These are phyloP conservation scores for Didymella sp. DNA, from an alignment of 2,329 filamentous ascomycete genomes.

Conservation along the genomic window DNA sequence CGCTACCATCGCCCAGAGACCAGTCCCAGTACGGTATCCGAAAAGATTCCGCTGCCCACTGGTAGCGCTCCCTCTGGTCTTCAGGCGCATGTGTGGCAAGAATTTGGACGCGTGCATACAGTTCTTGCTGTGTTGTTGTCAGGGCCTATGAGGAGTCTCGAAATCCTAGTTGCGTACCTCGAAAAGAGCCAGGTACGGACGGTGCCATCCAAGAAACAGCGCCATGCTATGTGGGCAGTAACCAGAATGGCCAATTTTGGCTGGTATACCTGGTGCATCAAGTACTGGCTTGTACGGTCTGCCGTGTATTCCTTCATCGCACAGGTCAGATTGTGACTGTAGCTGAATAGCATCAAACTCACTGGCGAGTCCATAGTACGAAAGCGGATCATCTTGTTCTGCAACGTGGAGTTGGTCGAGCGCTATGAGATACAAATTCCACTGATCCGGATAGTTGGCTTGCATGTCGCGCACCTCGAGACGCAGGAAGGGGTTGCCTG, in stretches of 20 bases:
- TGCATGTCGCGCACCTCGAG: conserved; percentile 71
- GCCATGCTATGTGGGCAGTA: conserved; percentile 82
- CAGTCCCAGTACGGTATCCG: conserved; percentile 49
- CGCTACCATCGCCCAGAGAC: conserved; percentile 32
- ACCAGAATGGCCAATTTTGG: conserved; percentile 53
- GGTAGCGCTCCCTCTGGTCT: conserved; percentile 29
- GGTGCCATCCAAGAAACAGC: conserved; percentile 84
- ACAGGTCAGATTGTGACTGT: no score
- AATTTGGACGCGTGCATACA: conserved; percentile 32
- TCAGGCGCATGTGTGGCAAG: conserved; percentile 29
- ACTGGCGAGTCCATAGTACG: conserved; percentile 82
- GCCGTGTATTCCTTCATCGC: conserved; percentile 42
- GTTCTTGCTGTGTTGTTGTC: conserved; percentile 35
- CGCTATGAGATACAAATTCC: conserved; percentile 78
- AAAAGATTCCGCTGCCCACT: conserved; percentile 37
- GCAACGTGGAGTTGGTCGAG: conserved; percentile 72
- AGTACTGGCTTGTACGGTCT: conserved; percentile 47
- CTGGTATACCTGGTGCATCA: conserved; percentile 42
- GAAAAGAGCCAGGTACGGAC: conserved; percentile 74
- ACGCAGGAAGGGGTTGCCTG: conserved; percentile 53
- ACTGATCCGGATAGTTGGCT: conserved; percentile 66
- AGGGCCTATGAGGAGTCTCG: not conserved
- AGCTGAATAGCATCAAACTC: conserved; percentile 13
- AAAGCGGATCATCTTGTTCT: conserved; percentile 68
- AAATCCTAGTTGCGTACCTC: conserved; percentile 52